Evolutionary conservation across 495 filamentous ascomycete genomes (phyloP), one percentile per base, ranked within the genome.

Genomic region (Tetracladium marchalianum): DNA sequence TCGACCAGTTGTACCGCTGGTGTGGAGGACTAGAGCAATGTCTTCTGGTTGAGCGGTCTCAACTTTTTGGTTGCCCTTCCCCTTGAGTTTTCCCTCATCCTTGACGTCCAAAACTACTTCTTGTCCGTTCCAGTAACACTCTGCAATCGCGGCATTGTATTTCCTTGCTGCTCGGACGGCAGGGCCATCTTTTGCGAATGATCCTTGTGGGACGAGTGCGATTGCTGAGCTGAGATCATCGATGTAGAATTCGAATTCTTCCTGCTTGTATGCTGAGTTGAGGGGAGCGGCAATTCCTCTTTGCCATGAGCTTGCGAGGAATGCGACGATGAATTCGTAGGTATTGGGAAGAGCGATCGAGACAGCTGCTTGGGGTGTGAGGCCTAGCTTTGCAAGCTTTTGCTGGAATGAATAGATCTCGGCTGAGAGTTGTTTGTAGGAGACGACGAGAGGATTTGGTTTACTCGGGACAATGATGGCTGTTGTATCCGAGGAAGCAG

Each of bases 161-260:
- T 78, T 85, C 47, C 75, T 68, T 5, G 83, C 85, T 3, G 86
- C 86, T 47, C 75, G 71, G 9, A 90, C 82, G 15, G 81, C 84
- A 10, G 83, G 75, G 37, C 72, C 77, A 59, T 78, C 66, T 47
- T 69, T 62, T 13, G 63, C 58, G 53, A 78, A 83, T 12, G 82
- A 77, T 11, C 82, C 85, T 43, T 69, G 66, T 4, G 86, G 82
- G 9, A 90, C 80, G 35, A 90, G 68, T 5, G 83, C 74, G 36
- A 90, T 64, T 33, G 79, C 81, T 9, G 84, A 85, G 54, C 75
- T 83, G 53, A 92, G 72, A 61, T 92, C 85, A 32, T 85, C 80
- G 52, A 90, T 88, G 61, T 89, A 92, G 65, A 92, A 90, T 61
- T 90, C 85, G 58, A 90, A 89, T 61, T 90, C 86, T 22, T 80